Evolutionary conservation across 306 rosid species (phyloP).

Genomic region (Rosa chinensis): DNA sequence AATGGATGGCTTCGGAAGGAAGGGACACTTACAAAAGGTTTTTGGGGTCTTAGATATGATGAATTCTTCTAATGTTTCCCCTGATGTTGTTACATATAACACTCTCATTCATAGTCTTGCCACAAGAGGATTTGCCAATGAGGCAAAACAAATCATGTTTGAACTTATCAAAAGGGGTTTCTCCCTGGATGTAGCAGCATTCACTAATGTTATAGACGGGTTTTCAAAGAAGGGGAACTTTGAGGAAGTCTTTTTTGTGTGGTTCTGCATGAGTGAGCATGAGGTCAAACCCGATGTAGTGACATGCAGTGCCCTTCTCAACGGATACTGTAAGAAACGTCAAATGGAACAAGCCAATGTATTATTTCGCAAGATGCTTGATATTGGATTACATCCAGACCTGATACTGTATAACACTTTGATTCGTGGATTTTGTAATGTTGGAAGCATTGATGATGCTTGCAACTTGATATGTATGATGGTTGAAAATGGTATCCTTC

Average conservation of each 20-base stretch:
- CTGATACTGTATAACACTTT: slow-evolving; percentile 34
- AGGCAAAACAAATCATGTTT: slow-evolving; percentile 35
- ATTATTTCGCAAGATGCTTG: slow-evolving; percentile 36
- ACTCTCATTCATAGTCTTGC: slow-evolving; percentile 42
- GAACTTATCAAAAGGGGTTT: slow-evolving; percentile 41
- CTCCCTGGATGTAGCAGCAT: slow-evolving; percentile 38
- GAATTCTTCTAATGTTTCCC: slow-evolving; percentile 29
- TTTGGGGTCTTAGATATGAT: slow-evolving; percentile 33
- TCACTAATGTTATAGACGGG: slow-evolving; percentile 33
- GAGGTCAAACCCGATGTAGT: slow-evolving; percentile 44
- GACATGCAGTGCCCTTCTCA: slow-evolving; percentile 43
- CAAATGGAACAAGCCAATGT: slow-evolving; percentile 37
- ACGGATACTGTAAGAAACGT: slow-evolving; percentile 35
- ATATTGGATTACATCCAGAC: slow-evolving; percentile 34
- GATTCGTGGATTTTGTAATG: slow-evolving; percentile 41
- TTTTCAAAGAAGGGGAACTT: slow-evolving; percentile 37
- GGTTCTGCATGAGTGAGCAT: slow-evolving; percentile 40
- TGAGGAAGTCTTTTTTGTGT: slow-evolving; percentile 41
- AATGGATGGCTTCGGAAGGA: slow-evolving; percentile 42
- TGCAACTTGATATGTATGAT: slow-evolving; percentile 36
- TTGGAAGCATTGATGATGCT: slow-evolving; percentile 37
- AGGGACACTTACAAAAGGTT: slow-evolving; percentile 37
- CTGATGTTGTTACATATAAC: slow-evolving; percentile 41
- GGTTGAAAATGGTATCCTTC: slow-evolving; percentile 30
- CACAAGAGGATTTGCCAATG: slow-evolving; percentile 32